phyloP scores from a whole-genome alignment of 2,329 filamentous ascomycete genomes.

The Xylaria hypoxylon region DNA sequence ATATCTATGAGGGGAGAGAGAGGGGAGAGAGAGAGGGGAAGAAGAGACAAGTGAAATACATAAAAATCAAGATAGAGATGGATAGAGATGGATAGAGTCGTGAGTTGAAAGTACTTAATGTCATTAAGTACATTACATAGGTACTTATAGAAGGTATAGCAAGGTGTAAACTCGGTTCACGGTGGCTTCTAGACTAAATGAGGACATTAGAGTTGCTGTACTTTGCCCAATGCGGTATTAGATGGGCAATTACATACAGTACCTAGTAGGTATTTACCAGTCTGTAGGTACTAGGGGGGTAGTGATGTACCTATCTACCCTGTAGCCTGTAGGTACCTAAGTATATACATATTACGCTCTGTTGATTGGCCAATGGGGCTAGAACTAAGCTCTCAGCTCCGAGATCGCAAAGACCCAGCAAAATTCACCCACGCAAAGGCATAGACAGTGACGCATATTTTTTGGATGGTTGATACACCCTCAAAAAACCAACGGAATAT shows the following conservation, averaged over 20 bases:
- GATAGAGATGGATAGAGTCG: no score
- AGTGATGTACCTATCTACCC: not conserved
- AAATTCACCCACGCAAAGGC: slow-evolving; percentile 19
- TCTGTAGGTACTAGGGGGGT: not conserved
- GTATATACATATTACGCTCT: not conserved
- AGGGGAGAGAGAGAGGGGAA: not conserved
- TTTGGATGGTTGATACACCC: not conserved
- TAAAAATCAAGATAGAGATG: no score
- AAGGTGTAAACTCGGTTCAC: no score
- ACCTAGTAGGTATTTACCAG: no score
- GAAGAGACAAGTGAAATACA: not conserved
- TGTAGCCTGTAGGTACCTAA: not conserved
- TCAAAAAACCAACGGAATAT: not conserved
- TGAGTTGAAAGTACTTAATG: no score
- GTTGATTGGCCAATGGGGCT: slow-evolving; percentile 29
- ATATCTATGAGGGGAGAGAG: not conserved
- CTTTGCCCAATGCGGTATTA: no score
- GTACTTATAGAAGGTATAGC: no score
- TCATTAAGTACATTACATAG: no score
- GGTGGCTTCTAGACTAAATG: no score
- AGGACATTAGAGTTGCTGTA: no score
- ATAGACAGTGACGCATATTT: slow-evolving; percentile 27
- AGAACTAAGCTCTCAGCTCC: slow-evolving; percentile 17
- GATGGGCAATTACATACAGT: no score
- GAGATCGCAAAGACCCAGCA: slow-evolving; percentile 26